Evolutionary conservation across 1,139 yeast genomes (phyloP).

Genomic region (Candida smagusa): DNA sequence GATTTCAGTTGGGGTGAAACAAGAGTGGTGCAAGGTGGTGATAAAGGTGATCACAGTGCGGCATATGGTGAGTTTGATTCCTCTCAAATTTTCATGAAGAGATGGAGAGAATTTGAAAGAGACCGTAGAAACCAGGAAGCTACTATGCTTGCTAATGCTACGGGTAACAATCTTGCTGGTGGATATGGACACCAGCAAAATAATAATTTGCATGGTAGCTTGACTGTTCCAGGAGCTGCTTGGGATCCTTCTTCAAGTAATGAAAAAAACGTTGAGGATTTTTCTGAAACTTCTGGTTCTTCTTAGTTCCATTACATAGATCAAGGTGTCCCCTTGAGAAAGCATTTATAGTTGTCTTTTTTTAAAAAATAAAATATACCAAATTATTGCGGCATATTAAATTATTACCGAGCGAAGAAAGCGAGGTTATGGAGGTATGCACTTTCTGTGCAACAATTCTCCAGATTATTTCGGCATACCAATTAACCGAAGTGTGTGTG

Average conservation of each 20-base stretch:
- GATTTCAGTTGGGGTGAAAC: constrained; percentile 99
- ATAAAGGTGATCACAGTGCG: constrained; percentile 60
- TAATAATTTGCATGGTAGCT: constrained; percentile 6
- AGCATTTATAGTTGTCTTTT: too few relatives aligned
- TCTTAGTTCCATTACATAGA: constrained; percentile 4
- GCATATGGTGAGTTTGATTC: constrained; percentile 85
- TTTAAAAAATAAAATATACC: constrained; percentile 9
- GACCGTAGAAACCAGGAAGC: constrained; percentile 44
- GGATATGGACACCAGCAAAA: constrained; percentile 4
- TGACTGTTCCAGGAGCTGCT: constrained; percentile 43
- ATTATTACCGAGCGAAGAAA: too few relatives aligned
- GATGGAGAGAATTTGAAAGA: constrained; percentile 92
- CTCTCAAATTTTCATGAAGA: constrained; percentile 79
- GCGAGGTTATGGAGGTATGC: too few relatives aligned
- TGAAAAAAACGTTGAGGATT: constrained; percentile 23
- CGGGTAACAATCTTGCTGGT: constrained; percentile 1
- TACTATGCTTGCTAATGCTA: constrained; percentile 11
- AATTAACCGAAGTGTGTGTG: too few relatives aligned
- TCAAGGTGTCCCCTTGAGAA: too few relatives aligned
- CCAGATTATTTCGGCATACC: too few relatives aligned
- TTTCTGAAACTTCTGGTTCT: constrained; percentile 24
- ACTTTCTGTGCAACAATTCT: too few relatives aligned
- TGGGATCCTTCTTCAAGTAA: constrained; percentile 46
- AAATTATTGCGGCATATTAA: too few relatives aligned
- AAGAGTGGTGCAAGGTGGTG: constrained; percentile 76